Conservation (phyloP, 108 stramenopile species). For the Cyclotella atomus region DNA sequence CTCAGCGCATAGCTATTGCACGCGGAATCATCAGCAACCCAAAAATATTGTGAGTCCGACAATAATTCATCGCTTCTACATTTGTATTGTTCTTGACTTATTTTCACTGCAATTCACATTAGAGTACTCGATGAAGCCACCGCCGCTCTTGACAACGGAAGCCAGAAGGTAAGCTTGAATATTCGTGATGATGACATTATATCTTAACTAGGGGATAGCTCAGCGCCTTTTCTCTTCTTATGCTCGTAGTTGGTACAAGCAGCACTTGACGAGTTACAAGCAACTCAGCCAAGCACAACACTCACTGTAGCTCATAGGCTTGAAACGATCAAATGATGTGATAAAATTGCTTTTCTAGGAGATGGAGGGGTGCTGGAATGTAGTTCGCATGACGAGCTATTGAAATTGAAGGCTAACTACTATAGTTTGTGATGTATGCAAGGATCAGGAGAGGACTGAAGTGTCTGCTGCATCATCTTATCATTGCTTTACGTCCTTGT, state of each 20-base stretch:
- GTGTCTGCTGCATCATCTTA: not conserved
- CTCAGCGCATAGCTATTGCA: conserved; percentile 21
- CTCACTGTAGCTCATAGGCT: conserved; percentile 65
- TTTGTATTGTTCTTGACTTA: not conserved
- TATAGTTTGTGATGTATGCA: conserved; percentile 48
- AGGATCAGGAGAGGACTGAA: conserved; percentile 31
- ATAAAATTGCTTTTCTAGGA: conserved; percentile 77
- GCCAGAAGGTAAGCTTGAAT: conserved; percentile 22
- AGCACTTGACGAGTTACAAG: conserved; percentile 41
- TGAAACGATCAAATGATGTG: conserved; percentile 65
- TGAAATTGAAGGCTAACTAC: conserved; percentile 60
- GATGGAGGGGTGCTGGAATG: conserved; percentile 68
- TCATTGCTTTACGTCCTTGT: no score
- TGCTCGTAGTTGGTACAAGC: conserved; percentile 31
- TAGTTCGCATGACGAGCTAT: conserved; percentile 74
- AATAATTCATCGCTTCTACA: not conserved
- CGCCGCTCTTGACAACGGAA: conserved; percentile 59
- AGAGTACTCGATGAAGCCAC: conserved; percentile 41
- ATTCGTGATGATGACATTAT: not conserved
- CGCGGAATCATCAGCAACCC: conserved; percentile 29
- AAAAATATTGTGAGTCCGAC: conserved; percentile 4
- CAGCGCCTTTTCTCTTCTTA: no score
- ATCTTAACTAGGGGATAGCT: no score
- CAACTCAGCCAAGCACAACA: conserved; percentile 50
- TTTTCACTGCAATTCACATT: not conserved